Evolutionary conservation across 75 land plant species (phyloP), one percentile per base, ranked within the genome.

Genomic region (Cryptomeria japonica): DNA sequence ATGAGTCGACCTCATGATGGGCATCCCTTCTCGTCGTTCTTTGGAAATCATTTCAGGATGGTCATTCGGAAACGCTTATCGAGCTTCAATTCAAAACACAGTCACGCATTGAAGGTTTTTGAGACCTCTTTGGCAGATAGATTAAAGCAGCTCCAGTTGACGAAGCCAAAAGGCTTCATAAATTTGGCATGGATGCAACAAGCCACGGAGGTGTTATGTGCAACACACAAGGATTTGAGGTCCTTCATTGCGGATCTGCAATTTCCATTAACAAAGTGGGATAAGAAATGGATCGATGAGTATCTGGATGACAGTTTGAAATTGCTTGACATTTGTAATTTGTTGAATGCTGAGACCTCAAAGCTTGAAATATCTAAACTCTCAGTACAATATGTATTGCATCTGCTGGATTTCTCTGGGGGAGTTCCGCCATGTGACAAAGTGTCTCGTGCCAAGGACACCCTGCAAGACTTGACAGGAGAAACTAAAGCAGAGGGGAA

Each of bases 241-340:
- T 78, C 90, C 34, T 86, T 96, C 2, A 94, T 96, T 10, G 86
- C 88, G 18, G 91, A 94, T 56, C 92, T 96, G 73, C 92, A 90
- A 77, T 91, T 95, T 68, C 97, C 97, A 78, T 88, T 94, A 5
- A 85, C 90, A 68, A 93, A 94, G 41, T 92, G 96, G 94, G 95
- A 96, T 80, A 92, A 95, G 34, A 94, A 94, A 73, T 96, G 97
- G 97, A 90, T 94, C n/a, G 93, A 95, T 84, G 89, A 92, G 16
- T 96, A 96, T 84, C 86, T 96, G 87, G 92, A 93, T 85, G 87
- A 93, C 87, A 95, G 92, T 86, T 90, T 95, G 70, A 96, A 94
- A 85, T 84, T 96, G 72, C 93, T 96, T 49, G 97, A 96, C 80
- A 88, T 95, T 49, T 95, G 95, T 84, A 94, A 89, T 75, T 94